Evolutionary conservation across 2,329 filamentous ascomycete genomes (phyloP), one percentile per base, ranked within the genome.

Genomic region (Phaeomoniella chlamydospora): DNA sequence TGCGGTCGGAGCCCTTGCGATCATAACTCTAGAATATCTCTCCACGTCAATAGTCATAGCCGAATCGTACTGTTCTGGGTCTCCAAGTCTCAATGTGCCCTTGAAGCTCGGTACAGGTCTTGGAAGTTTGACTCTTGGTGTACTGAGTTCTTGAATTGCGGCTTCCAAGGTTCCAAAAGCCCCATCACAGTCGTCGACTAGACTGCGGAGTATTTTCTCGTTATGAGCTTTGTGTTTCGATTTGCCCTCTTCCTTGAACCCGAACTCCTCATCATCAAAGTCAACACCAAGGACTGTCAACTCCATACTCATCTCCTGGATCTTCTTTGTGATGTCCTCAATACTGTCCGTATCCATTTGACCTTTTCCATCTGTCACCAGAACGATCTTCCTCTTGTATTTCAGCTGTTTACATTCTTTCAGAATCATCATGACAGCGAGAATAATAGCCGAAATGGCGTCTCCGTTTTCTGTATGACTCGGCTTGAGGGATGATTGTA

Each of bases 191-290:
- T 72, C 66, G 5, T 82, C 71, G 3, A 72, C 70, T 5, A 96
- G 64, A 2, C 61, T 53, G 41, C 65, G 73, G 13, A 96, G 62
- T 0, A 77, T 61, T 1, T 55, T 53, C 53, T 98, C 90, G 47
- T 93, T 94, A 33, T 68, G 58, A n/a, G 59, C 61, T 67, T 96
- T 96, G 35, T 57, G 53, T 0, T 54, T 45, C 13, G 77, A 62
- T 53, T 98, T 98, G 44, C 81, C 73, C 54, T 94, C 86, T 59
- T 96, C 88, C 55, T 93, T 93, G 52, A 84, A 82, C 30, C 87
- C 87, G 51, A 80, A 94, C 2, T 93, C 86, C 1, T 74, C 54
- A 53, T 94, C 86, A 52, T 98, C 86, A 56, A 98, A 96, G 54
- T 98, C 90, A 13, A 93, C 74, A 11, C 90, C 90, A 79, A 96